Evolutionary conservation across 2,329 filamentous ascomycete genomes (phyloP), one percentile per base, ranked within the genome.

Genomic region (Huntiella moniliformis): DNA sequence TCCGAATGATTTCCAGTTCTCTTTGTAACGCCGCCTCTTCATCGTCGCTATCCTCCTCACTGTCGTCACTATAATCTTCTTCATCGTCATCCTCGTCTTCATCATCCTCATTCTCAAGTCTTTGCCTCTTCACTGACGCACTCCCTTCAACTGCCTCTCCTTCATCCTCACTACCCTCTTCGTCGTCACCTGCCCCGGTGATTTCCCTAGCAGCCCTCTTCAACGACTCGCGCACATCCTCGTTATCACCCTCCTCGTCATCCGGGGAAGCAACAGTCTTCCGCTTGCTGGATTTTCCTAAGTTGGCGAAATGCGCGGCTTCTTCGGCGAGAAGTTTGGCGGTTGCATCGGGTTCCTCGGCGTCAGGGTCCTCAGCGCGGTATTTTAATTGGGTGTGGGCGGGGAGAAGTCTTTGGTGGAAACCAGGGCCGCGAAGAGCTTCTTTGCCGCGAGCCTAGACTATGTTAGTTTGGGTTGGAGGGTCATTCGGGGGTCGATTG

Each of bases 311-410:
- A 66, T 95, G 82, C 15, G 78, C 79, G 46, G 82, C 79, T 64
- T 98, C 91, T 39, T 87, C 88, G 53, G 80, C 77, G 49, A 96
- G 71, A 31, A 98, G 77, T 63, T 98, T 87, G 40, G 86, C 81
- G 54, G 85, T 79, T 45, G 98, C 73, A 60, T 98, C 88, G 58
- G 82, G 83, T 45, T 58, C 50, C 48, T 71, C 65, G 17, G 32
- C 39, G 53, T 71, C 63, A 41, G 65, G 59, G 53, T 92, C 85
- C 43, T 61, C 61, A 31, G 80, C 80, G 67, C 85, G 76, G 59
- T 79, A 82, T 66, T 98, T 98, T 58, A 98, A 78, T 52, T 84
- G 79, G 10, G 84, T 96, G 62, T 98, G 82, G 31, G 91, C 91
- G 32, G 91, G 88, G 11, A 95, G 78, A 12, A 96, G 80, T 55